Conservation (phyloP, 495 filamentous ascomycete species). For the Lophiostoma macrostomum region DNA sequence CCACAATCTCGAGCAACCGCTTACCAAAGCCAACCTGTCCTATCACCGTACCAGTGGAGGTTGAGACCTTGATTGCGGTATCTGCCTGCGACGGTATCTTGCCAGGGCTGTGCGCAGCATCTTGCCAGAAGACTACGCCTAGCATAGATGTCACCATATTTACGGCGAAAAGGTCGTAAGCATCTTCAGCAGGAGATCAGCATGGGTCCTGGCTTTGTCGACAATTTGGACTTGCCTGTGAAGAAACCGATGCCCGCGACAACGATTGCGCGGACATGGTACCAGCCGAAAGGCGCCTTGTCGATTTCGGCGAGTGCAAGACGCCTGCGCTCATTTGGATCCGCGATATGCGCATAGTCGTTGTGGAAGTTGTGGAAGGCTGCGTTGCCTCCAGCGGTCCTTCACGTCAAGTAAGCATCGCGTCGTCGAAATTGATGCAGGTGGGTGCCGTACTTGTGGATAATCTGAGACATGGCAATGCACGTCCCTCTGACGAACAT, state of each 20-base stretch:
- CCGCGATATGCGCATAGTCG: constrained; percentile 54
- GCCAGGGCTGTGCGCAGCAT: too few species aligned
- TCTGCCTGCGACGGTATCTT: too few species aligned
- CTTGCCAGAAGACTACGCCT: constrained; percentile 70
- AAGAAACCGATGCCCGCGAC: constrained; percentile 87
- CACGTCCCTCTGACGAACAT: too few species aligned
- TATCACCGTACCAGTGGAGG: constrained; percentile 81
- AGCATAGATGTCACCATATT: constrained; percentile 59
- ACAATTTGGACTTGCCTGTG: constrained; percentile 62
- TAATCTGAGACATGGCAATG: too few species aligned
- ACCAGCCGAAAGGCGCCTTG: constrained; percentile 76
- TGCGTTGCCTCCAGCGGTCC: constrained; percentile 29
- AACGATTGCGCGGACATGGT: constrained; percentile 69
- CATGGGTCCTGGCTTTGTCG: too few species aligned
- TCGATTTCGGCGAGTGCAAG: constrained; percentile 76
- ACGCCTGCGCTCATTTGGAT: constrained; percentile 71
- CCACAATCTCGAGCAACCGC: too few species aligned
- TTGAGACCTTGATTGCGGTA: constrained; percentile 84
- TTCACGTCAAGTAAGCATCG: too few species aligned
- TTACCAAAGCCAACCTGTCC: constrained; percentile 85
- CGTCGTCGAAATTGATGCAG: too few species aligned
- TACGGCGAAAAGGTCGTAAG: constrained; percentile 75
- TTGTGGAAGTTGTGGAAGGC: constrained; percentile 38
- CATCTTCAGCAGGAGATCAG: too few species aligned
- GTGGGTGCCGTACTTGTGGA: too few species aligned